Evolutionary conservation across 139 green algal genomes (phyloP).

Genomic region (Mesotaenium endlicherianum): DNA sequence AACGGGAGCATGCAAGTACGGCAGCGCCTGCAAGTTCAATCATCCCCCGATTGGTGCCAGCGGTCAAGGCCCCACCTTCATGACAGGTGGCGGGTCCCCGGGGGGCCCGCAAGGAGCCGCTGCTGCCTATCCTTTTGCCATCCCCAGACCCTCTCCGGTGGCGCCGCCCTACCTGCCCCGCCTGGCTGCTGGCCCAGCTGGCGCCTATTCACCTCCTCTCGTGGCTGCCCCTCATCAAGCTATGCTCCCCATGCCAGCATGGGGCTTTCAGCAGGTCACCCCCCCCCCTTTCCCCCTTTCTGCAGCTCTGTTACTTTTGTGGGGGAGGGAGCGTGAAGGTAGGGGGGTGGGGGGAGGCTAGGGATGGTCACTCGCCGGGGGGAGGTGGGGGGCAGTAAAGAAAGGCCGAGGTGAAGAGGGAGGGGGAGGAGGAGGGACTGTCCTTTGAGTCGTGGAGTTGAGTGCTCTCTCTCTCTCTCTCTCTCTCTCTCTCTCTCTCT

Average conservation of each 20-base stretch:
- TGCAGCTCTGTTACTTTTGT: no score
- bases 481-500: constrained; percentile 12
- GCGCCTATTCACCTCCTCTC: background rate
- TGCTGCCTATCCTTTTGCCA: no score
- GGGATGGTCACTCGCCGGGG: no score
- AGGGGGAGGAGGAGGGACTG: background rate
- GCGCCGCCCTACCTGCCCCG: background rate
- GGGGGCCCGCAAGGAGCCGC: background rate
- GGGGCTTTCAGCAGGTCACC: constrained; percentile 12
- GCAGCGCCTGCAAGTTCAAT: constrained; percentile 48
- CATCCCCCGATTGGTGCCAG: constrained; percentile 38
- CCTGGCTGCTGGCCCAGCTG: background rate
- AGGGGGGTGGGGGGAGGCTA: no score
- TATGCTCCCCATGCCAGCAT: background rate
- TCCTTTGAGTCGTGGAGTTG: background rate
- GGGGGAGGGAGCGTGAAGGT: no score
- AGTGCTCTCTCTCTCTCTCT: background rate
- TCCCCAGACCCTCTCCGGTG: no score
- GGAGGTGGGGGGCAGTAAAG: no score
- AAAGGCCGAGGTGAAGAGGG: background rate
- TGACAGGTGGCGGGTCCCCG: background rate
- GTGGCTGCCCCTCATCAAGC: background rate
- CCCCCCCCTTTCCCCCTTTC: no score
- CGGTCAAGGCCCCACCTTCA: background rate
- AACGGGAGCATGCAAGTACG: constrained; percentile 55